Evolutionary conservation across 345 rosid species (phyloP).

Genomic region (Camelina sativa): DNA sequence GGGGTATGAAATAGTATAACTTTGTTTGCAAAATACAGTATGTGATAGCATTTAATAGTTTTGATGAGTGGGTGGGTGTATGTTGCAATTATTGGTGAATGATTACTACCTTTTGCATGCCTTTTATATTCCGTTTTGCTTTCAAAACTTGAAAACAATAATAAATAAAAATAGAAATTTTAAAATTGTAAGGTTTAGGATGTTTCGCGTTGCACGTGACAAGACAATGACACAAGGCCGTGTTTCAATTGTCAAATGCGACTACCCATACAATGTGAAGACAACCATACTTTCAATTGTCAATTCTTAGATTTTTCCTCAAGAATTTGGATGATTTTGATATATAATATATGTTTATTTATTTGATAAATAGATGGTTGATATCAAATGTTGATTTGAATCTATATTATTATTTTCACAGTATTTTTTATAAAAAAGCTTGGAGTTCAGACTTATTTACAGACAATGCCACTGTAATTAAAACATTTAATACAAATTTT

Average conservation of each 20-base stretch:
- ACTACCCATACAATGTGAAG: conserved; percentile 41
- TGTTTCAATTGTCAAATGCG: conserved; percentile 45
- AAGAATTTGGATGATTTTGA: neutral
- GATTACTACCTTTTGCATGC: conserved; percentile 47
- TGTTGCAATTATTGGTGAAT: conserved; percentile 47
- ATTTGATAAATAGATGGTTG: neutral
- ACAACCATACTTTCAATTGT: conserved; percentile 38
- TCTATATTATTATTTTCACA: too few species aligned
- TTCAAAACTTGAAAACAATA: conserved; percentile 10
- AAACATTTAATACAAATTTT: too few species aligned
- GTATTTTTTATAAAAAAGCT: too few species aligned
- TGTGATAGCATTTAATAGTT: conserved; percentile 28
- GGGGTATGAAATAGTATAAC: neutral
- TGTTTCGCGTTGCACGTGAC: conserved; percentile 46
- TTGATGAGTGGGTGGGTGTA: conserved; percentile 41
- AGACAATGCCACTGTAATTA: too few species aligned
- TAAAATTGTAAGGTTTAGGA: conserved; percentile 7
- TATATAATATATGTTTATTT: neutral
- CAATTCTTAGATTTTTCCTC: conserved; percentile 28
- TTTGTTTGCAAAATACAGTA: conserved; percentile 16
- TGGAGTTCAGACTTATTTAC: too few species aligned
- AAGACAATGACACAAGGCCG: conserved; percentile 42
- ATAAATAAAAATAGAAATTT: neutral
- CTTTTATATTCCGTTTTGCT: conserved; percentile 42
- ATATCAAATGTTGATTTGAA: neutral